Evolutionary conservation across 768 basidiomycete genomes (phyloP).

Genomic region (Sporobolomyces roseus): DNA sequence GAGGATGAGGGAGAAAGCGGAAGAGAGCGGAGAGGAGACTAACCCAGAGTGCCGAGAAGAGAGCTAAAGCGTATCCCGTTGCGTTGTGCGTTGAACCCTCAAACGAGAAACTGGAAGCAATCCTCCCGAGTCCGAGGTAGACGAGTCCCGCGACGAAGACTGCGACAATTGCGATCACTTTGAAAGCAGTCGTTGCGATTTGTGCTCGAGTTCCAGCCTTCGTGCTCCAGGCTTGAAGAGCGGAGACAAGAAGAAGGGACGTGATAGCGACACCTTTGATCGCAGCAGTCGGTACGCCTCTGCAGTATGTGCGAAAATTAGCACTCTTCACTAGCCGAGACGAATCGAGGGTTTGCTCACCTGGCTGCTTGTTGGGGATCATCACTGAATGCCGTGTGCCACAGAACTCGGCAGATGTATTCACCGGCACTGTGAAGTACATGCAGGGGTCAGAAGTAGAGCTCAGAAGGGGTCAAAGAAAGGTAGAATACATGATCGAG

Average conservation of each 20-base stretch:
- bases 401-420: constrained; percentile 84
- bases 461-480: too few species aligned
- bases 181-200: constrained; percentile 81
- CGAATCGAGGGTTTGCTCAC: neutral
- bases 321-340: neutral
- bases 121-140: constrained; percentile 66
- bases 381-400: constrained; percentile 66
- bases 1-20: too few species aligned
- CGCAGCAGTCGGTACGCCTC: constrained; percentile 75
- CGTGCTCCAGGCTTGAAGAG: constrained; percentile 72
- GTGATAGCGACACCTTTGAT: constrained; percentile 77
- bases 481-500: constrained; percentile 3
- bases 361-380: constrained; percentile 61
- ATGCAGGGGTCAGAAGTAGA: too few species aligned
- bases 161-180: constrained; percentile 58
- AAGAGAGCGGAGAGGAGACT: neutral
- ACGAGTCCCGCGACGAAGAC: constrained; percentile 75
- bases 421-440: too few species aligned
- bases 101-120: constrained; percentile 70
- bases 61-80: constrained; percentile 81
- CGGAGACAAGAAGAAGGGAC: constrained; percentile 67
- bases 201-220: constrained; percentile 75
- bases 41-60: constrained; percentile 81
- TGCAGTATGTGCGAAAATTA: too few species aligned
- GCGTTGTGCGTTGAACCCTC: constrained; percentile 69